Percentiles rank a stretch among this genome's conserved stretches.
phyloP scores from a whole-genome alignment of 2,329 filamentous ascomycete species.

The Xylariaceae sp. region DNA sequence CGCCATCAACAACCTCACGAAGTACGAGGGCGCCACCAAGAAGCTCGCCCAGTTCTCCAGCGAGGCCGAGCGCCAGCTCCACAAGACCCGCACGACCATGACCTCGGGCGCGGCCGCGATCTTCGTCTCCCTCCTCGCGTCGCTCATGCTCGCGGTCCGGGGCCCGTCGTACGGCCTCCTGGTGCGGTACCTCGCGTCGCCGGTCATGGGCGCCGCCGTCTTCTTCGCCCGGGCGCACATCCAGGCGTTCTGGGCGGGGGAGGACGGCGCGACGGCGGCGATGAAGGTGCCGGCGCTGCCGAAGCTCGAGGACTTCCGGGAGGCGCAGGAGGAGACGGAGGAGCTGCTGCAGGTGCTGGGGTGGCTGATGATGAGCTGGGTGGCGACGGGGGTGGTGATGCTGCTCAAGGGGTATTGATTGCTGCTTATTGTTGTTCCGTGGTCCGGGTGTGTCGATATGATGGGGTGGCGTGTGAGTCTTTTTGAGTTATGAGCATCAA shows the following conservation, averaged over 20 bases:
- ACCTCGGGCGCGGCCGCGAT: conserved; percentile 35
- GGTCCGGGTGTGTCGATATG: too few relatives aligned
- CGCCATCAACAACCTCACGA: conserved; percentile 38
- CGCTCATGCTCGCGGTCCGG: conserved; percentile 12
- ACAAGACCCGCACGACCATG: conserved; percentile 40
- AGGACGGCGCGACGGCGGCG: conserved; percentile 11
- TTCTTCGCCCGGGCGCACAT: conserved; percentile 16
- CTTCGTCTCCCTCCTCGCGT: conserved; percentile 14
- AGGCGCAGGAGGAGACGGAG: conserved; percentile 19
- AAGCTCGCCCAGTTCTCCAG: conserved; percentile 41
- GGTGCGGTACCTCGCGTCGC: conserved; percentile 12
- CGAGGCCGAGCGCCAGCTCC: conserved; percentile 35
- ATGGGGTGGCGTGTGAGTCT: neutral
- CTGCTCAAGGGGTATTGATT: conserved; percentile 18
- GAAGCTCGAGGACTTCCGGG: conserved; percentile 23
- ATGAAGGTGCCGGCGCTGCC: conserved; percentile 16
- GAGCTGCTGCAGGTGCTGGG: conserved; percentile 17
- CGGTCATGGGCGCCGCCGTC: conserved; percentile 9
- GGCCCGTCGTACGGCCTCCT: conserved; percentile 11
- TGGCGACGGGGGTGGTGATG: conserved; percentile 13
- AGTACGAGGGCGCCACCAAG: conserved; percentile 40
- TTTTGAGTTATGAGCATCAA: too few relatives aligned
- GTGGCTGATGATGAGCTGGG: conserved; percentile 18
- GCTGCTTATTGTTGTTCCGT: too few relatives aligned
- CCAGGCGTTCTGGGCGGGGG: conserved; percentile 17